Evolutionary conservation across 2,329 filamentous ascomycete genomes (phyloP), one percentile per base, ranked within the genome.

Genomic region (Aphanoascus verrucosus): DNA sequence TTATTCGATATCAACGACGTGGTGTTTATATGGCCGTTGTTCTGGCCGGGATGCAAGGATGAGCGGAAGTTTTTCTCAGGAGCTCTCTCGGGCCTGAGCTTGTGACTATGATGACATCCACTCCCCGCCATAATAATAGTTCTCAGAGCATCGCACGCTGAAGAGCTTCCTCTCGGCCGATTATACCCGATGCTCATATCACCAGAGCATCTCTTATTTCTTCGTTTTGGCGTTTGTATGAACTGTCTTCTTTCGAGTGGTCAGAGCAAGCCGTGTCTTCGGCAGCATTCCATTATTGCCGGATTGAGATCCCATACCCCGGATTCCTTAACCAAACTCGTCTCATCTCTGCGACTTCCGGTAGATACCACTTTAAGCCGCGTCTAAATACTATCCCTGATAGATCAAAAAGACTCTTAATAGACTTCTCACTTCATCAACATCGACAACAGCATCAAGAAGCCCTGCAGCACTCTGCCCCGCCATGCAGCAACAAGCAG

Each of bases 151-250:
- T 17, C 20, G 17, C 6, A 28, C 7, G 23, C 23, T 6, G 7
- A 20, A 5, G 23, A 52, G 38, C 41, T 52, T 52, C 49, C 49
- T 52, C 49, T 52, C 49, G 49, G 49, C 49, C 49, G 49, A 46
- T 35, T 19, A 1, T 46, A 46, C 41, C 49, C 48, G 48, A 17
- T 35, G 9, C 6, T 23, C 14, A 20, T 17, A 14, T 7, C 12
- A 35, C n/a, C 23, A 28, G n/a, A n/a, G 7, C 23, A 28, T 28
- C 7, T 3, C 23, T 28, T n/a, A n/a, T n/a, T 28, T 28, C 23
- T 28, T 28, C 23, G 23, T 7, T 28, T 28, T 3, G 23, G 23
- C 23, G 23, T 28, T 28, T 28, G 23, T 3, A 28, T 28, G 23
- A 28, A 28, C 23, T 28, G 23, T 28, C 23, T n/a, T 28, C 23